Conservation (phyloP, 345 rosid genomes). For the Adansonia digitata region DNA sequence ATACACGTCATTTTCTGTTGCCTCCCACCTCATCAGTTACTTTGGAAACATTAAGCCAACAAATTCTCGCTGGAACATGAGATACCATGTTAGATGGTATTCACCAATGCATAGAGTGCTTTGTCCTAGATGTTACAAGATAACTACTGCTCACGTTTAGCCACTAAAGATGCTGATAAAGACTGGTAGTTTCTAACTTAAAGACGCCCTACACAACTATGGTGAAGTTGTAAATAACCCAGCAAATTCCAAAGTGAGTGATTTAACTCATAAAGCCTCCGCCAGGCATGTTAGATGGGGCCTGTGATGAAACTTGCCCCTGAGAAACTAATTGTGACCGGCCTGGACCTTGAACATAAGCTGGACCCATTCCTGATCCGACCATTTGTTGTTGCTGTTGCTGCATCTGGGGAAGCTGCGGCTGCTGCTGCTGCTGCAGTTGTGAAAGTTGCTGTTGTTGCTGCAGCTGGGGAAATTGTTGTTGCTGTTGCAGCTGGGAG, state of each 20-base stretch:
- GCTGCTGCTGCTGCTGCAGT: slow-evolving; percentile 35
- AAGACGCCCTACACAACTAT: background rate
- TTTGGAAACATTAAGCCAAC: background rate
- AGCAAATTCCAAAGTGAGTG: background rate
- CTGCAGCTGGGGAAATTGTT: slow-evolving; percentile 28
- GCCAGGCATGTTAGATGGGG: slow-evolving; percentile 63
- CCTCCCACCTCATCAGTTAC: background rate
- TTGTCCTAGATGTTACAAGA: background rate
- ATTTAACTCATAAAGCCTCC: slow-evolving; percentile 55
- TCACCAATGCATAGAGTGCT: background rate
- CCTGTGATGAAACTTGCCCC: slow-evolving; percentile 69
- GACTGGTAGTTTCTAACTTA: background rate
- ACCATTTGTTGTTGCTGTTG: slow-evolving; percentile 61
- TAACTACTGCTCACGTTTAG: background rate
- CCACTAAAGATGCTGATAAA: background rate
- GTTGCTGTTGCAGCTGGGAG: slow-evolving; percentile 36
- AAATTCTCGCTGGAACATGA: background rate
- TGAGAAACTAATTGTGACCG: slow-evolving; percentile 57
- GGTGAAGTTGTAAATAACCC: background rate
- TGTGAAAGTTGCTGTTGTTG: slow-evolving; percentile 30
- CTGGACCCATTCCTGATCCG: slow-evolving; percentile 69
- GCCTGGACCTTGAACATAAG: slow-evolving; percentile 67
- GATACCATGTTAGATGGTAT: background rate
- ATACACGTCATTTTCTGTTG: background rate
- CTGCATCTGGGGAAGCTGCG: slow-evolving; percentile 32